These are phyloP conservation scores for Fusarium aywerte DNA, from an alignment of 2,329 filamentous ascomycete species.

Conservation along the genomic window DNA sequence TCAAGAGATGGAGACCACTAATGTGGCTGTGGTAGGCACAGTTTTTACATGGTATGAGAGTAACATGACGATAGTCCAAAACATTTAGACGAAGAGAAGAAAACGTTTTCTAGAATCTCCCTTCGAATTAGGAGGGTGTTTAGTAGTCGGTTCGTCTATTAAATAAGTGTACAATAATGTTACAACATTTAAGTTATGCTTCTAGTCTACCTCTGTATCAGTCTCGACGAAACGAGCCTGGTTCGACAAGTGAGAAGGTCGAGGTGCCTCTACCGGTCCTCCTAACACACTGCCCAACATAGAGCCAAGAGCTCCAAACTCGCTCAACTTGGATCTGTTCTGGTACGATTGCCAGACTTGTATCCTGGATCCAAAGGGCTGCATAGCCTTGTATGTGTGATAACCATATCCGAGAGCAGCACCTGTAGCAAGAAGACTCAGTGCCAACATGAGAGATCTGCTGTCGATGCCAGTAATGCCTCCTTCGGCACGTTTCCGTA, in stretches of 20 bases:
- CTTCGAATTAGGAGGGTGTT: background rate
- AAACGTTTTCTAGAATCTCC: constrained; percentile 26
- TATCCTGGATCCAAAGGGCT: constrained; percentile 58
- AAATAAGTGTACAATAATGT: constrained; percentile 35
- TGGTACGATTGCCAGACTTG: constrained; percentile 56
- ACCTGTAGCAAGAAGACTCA: constrained; percentile 52
- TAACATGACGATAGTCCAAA: constrained; percentile 15
- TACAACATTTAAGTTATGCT: constrained; percentile 24
- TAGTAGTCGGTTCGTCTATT: constrained; percentile 22
- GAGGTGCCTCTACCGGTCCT: constrained; percentile 27
- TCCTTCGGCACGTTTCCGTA: constrained; percentile 52
- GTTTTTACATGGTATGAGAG: background rate
- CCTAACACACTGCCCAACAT: constrained; percentile 55
- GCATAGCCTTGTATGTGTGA: constrained; percentile 54
- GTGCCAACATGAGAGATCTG: constrained; percentile 48
- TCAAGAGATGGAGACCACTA: constrained; percentile 4
- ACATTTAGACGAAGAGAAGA: constrained; percentile 26
- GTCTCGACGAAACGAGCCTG: constrained; percentile 50
- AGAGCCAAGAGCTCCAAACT: constrained; percentile 60
- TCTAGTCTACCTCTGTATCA: constrained; percentile 52
- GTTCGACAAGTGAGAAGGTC: constrained; percentile 13
- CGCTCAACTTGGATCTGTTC: constrained; percentile 50
- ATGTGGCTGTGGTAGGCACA: background rate
- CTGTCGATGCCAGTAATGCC: constrained; percentile 49
- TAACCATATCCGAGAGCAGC: constrained; percentile 54